phyloP scores from a whole-genome alignment of 805 yeast genomes.

The Naumovozyma dairenensis region DNA sequence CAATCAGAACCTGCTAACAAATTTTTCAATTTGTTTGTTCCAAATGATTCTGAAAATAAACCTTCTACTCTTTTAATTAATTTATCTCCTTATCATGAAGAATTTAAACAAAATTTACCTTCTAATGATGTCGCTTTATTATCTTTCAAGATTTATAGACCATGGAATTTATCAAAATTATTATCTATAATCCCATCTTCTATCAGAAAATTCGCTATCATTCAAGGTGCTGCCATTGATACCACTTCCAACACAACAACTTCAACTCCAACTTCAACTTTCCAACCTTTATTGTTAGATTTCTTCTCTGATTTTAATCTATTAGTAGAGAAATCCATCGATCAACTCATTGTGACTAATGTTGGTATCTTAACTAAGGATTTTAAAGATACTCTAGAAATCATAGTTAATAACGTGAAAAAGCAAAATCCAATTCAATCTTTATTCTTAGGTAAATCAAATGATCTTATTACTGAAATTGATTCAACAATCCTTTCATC shows the following conservation, averaged over 20 bases:
- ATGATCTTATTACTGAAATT: conserved; percentile 1
- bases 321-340: conserved; percentile 38
- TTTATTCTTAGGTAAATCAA: conserved; percentile 43
- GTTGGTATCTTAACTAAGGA: conserved; percentile 25
- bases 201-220: conserved; percentile 49
- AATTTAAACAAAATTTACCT: conserved; percentile 33
- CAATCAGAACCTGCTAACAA: conserved; percentile 1
- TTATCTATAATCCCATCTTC: conserved; percentile 43
- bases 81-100: conserved; percentile 48
- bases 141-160: conserved; percentile 58
- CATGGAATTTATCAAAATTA: conserved; percentile 51
- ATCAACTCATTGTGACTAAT: conserved; percentile 46
- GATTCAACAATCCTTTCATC: conserved; percentile 1
- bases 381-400: conserved; percentile 31
- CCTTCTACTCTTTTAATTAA: conserved; percentile 33
- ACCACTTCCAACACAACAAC: conserved; percentile 14
- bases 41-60: background rate
- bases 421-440: conserved; percentile 51
- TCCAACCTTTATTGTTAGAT: conserved; percentile 68
- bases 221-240: conserved; percentile 41
- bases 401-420: conserved; percentile 41
- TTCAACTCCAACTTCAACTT: conserved; percentile 30
- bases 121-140: conserved; percentile 33
- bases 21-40: conserved; percentile 4
- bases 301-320: conserved; percentile 49